Base-by-base conservation (phyloP, 257 asterid species). In the Gentiana straminea region DNA sequence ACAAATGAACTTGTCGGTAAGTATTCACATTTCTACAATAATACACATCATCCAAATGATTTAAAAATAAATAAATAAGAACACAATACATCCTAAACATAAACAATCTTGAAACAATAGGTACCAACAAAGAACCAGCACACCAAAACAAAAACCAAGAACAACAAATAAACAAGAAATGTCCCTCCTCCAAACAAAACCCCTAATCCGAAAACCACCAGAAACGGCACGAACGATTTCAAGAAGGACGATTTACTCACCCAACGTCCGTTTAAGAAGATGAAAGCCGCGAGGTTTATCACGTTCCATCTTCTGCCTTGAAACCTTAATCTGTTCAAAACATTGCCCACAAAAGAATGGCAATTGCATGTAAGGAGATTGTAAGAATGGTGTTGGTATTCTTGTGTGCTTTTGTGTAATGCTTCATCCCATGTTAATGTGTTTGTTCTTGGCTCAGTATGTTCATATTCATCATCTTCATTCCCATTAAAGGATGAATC, bases 341-440 rank as follows among this genome's bases (percentile, higher is more conserved):
- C 80, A 72, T 91, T 91, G 71, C 95, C 86, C 2, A 84, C 98
- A 52, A 83, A 91, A 4, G 95, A 91, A 78, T 91, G 96, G 81
- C 98, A 91, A 70, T 91, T 91, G 84, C 96, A 87, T 41, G 98
- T 81, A 56, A 91, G 72, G 65, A 91, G 76, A 79, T 81, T 87
- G 89, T 87, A 91, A 63, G 98, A 70, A 47, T 59, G 81, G 77
- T 91, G 95, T 57, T 91, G 98, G 68, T 74, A 91, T 79, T 84
- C 97, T 64, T 74, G 84, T 3, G 86, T 87, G 77, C 95, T 78
- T 72, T 77, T 85, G 33, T 67, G 86, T 65, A 91, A 63, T 2
- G 81, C 86, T 32, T 74, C 92, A 66, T 91, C 95, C 98, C 98
- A 91, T 5, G 73, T 67, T 34, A 49, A 53, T 7, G 63, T 64